These are phyloP conservation scores for Termitomyces heimii DNA, from an alignment of 768 basidiomycete genomes.

Conservation along the genomic window DNA sequence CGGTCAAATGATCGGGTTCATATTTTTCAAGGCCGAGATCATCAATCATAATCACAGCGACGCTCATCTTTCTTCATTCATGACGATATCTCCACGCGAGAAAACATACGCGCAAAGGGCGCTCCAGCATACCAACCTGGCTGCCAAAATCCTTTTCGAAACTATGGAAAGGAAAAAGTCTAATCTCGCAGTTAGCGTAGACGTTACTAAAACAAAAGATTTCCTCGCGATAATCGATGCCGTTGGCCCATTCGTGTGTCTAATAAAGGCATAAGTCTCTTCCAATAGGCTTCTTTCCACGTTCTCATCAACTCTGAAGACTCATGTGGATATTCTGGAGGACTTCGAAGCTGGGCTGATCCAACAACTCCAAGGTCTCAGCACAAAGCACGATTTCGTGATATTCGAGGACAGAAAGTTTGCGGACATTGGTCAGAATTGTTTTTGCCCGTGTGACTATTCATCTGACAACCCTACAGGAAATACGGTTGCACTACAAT, in stretches of 20 bases:
- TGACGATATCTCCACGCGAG: slow-evolving; percentile 29
- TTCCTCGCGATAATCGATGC: slow-evolving; percentile 83
- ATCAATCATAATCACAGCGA: slow-evolving; percentile 3
- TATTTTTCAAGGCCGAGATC: slow-evolving; percentile 11
- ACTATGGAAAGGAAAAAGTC: slow-evolving; percentile 83
- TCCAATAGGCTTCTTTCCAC: slow-evolving; percentile 12
- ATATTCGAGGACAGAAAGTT: slow-evolving; percentile 99
- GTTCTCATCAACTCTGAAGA: slow-evolving; percentile 48
- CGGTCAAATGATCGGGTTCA: slow-evolving; percentile 6
- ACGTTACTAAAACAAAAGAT: slow-evolving; percentile 76
- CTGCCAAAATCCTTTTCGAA: slow-evolving; percentile 72
- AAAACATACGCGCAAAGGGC: slow-evolving; percentile 63
- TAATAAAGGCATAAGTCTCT: slow-evolving; percentile 75
- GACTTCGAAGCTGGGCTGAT: slow-evolving; percentile 80
- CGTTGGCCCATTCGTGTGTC: slow-evolving; percentile 86
- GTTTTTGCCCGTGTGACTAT: not conserved
- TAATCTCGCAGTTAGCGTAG: slow-evolving; percentile 94
- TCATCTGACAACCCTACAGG: slow-evolving; percentile 43
- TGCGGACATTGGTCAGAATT: slow-evolving; percentile 84
- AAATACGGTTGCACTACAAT: slow-evolving; percentile 94
- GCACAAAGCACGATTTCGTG: slow-evolving; percentile 81
- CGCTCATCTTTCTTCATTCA: not conserved
- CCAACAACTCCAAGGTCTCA: slow-evolving; percentile 61
- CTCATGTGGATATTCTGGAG: slow-evolving; percentile 93
- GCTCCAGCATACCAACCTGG: slow-evolving; percentile 55